phyloP scores from a whole-genome alignment of 371 early-diverging fungal species.

The Capniomyces stellatus region DNA sequence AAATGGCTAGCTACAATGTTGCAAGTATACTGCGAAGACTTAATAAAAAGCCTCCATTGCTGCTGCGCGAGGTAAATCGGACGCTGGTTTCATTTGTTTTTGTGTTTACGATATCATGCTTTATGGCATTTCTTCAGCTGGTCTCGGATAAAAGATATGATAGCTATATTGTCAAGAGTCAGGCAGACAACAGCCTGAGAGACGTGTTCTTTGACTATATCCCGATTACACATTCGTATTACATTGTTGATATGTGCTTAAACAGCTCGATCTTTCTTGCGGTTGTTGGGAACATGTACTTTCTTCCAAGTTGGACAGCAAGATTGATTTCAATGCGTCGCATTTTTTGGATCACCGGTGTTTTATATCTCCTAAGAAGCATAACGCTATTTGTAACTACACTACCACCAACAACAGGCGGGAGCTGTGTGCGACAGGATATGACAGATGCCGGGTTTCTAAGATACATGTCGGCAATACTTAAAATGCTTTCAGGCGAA shows the following conservation, averaged over 20 bases:
- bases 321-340: slow-evolving; percentile 37
- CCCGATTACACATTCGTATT: neutral
- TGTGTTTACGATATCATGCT: neutral
- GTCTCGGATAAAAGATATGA: neutral
- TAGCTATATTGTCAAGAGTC: neutral
- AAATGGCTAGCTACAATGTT: no score
- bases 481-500: slow-evolving; percentile 27
- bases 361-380: slow-evolving; percentile 36
- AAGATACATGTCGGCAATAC: neutral
- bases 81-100: neutral
- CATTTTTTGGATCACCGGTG: slow-evolving; percentile 33
- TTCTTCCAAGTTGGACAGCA: slow-evolving; percentile 13
- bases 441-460: slow-evolving; percentile 13
- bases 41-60: neutral
- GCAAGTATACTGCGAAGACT: no score
- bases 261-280: neutral
- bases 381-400: slow-evolving; percentile 46
- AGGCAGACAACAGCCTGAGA: neutral
- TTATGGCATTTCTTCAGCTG: neutral
- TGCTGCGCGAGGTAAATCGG: neutral
- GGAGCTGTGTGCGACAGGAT: slow-evolving; percentile 21
- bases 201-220: slow-evolving; percentile 1
- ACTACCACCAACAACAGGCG: slow-evolving; percentile 34
- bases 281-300: slow-evolving; percentile 1
- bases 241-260: neutral